A percentile compares a stretch with the other conserved stretches of the same genome.
Conservation (phyloP, 129 eudicot species). For the Artemisia tridentata region DNA sequence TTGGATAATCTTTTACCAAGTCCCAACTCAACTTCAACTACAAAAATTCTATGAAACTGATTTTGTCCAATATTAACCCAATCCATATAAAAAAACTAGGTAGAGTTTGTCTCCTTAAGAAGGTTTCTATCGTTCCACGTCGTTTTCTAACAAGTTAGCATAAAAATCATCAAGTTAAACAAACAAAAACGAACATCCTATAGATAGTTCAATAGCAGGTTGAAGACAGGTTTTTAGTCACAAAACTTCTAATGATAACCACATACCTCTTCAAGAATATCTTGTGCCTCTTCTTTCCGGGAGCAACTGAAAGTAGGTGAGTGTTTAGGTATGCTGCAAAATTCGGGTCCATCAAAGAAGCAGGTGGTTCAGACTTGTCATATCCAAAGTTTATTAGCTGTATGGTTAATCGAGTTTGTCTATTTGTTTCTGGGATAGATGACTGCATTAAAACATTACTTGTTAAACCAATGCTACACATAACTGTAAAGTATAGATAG, state of each 20-base stretch:
- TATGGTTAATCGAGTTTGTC: constrained; percentile 56
- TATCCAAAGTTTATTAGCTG: constrained; percentile 74
- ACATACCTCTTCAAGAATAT: constrained; percentile 73
- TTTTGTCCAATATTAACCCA: constrained; percentile 2
- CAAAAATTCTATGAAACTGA: not conserved
- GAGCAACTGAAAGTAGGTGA: constrained; percentile 59
- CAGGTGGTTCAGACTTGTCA: constrained; percentile 78
- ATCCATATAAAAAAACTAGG: not conserved
- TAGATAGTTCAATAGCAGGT: constrained; percentile 6
- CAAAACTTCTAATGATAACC: constrained; percentile 5
- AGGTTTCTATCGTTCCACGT: not conserved
- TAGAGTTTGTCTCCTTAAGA: constrained; percentile 3
- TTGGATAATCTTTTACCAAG: constrained; percentile 1
- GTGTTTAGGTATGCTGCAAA: constrained; percentile 67
- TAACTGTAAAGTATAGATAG: constrained; percentile 1
- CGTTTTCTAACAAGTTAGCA: constrained; percentile 5
- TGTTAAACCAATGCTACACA: constrained; percentile 6
- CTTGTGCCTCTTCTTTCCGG: constrained; percentile 53
- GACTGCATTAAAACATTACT: constrained; percentile 53
- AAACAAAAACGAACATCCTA: not conserved
- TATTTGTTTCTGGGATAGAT: constrained; percentile 38
- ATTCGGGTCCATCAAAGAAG: constrained; percentile 78
- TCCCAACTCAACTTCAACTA: not conserved
- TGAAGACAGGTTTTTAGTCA: constrained; percentile 15
- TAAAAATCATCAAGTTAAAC: constrained; percentile 5